A percentile compares a stretch with the other conserved stretches of the same genome.
Conservation (phyloP, 108 stramenopile genomes). For the Discostella pseudostelligera region DNA sequence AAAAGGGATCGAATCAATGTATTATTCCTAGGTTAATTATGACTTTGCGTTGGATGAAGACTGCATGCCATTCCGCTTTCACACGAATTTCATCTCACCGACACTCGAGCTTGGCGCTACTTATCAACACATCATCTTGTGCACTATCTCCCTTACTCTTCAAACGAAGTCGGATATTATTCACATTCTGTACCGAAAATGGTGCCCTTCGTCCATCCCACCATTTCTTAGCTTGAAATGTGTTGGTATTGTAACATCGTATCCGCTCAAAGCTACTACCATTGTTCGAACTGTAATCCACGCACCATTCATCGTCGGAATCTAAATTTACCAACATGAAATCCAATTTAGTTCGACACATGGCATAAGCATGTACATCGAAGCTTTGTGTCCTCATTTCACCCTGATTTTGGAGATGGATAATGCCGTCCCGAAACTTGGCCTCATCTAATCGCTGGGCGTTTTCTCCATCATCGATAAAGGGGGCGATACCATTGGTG, state of each 20-base stretch:
- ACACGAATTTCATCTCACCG: no score
- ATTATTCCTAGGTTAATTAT: no score
- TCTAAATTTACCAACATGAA: conserved; percentile 1
- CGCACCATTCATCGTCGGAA: background rate
- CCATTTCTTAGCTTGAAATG: background rate
- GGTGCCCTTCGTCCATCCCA: background rate
- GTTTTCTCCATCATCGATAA: background rate
- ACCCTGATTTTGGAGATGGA: conserved; percentile 12
- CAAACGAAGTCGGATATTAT: conserved; percentile 1
- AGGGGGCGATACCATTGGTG: background rate
- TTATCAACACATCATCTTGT: background rate
- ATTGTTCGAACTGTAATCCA: background rate
- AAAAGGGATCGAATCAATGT: no score
- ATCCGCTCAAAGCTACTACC: background rate
- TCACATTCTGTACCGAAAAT: background rate
- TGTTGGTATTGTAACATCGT: background rate
- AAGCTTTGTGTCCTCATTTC: background rate
- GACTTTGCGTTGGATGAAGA: background rate
- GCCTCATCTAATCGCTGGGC: background rate
- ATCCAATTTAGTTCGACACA: background rate
- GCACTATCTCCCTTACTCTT: background rate
- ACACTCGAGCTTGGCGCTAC: conserved; percentile 8
- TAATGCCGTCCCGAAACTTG: background rate
- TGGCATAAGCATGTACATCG: background rate
- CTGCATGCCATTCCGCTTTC: background rate